Evolutionary conservation across 805 yeast species (phyloP).

Genomic region (Middelhovenomyces tepae): DNA sequence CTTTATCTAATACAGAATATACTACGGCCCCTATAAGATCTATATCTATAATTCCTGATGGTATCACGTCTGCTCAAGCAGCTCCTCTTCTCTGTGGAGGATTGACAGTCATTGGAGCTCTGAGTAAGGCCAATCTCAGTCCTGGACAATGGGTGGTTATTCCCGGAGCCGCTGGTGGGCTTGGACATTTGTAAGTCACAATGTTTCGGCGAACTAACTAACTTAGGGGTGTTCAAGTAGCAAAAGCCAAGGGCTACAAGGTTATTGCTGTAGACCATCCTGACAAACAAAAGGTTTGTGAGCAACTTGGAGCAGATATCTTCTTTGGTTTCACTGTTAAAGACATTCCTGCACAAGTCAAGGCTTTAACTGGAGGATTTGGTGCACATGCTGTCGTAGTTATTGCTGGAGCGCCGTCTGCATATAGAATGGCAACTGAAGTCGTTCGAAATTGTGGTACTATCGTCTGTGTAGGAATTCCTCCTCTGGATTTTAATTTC

Average conservation of each 20-base stretch:
- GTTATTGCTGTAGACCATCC: conserved; percentile 52
- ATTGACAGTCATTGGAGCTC: conserved; percentile 52
- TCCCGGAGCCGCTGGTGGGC: conserved; percentile 57
- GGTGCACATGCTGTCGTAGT: conserved; percentile 20
- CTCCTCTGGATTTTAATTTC: conserved; percentile 13
- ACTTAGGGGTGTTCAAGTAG: conserved; percentile 55
- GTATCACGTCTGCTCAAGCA: conserved; percentile 32
- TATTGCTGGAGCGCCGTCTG: conserved; percentile 14
- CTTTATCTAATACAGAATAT: conserved; percentile 41
- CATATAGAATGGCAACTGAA: conserved; percentile 15
- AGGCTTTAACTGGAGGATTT: conserved; percentile 14
- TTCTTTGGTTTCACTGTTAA: conserved; percentile 40
- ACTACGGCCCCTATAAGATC: conserved; percentile 39
- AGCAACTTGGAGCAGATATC: conserved; percentile 44
- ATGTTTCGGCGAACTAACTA: too few species aligned
- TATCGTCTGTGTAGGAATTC: conserved; percentile 19
- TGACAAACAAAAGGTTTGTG: conserved; percentile 38
- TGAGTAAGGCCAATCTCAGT: conserved; percentile 40
- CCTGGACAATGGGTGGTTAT: conserved; percentile 54
- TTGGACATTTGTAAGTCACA: conserved; percentile 52
- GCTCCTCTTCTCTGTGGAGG: conserved; percentile 57
- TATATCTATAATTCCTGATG: conserved; percentile 34
- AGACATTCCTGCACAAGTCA: conserved; percentile 18
- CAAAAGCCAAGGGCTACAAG: conserved; percentile 49
- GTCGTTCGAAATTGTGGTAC: conserved; percentile 18